Conservation (phyloP, 805 yeast genomes). For the Spathaspora arborariae region DNA sequence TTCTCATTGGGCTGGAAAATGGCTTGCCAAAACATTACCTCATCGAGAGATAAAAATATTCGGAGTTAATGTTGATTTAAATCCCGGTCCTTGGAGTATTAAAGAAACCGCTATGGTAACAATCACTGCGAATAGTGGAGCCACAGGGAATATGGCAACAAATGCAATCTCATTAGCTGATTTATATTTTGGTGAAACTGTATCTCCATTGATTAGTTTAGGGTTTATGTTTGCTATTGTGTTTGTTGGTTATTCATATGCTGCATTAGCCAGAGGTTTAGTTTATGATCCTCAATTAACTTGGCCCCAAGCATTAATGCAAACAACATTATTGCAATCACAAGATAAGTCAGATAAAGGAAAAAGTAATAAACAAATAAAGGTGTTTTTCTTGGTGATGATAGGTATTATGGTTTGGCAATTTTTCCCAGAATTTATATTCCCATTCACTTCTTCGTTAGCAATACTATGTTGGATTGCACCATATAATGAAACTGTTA, state of each 20-base stretch:
- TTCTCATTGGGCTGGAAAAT: slow-evolving; percentile 44
- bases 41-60: slow-evolving; percentile 15
- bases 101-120: slow-evolving; percentile 52
- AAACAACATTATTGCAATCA: slow-evolving; percentile 40
- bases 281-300: slow-evolving; percentile 46
- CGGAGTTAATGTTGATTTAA: slow-evolving; percentile 30
- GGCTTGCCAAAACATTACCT: slow-evolving; percentile 43
- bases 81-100: slow-evolving; percentile 56
- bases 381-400: slow-evolving; percentile 33
- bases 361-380: slow-evolving; percentile 27
- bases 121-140: slow-evolving; percentile 48
- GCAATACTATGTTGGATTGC: slow-evolving; percentile 49
- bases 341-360: slow-evolving; percentile 19
- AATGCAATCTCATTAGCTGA: slow-evolving; percentile 45
- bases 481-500: slow-evolving; percentile 35
- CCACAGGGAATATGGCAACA: slow-evolving; percentile 51
- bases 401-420: slow-evolving; percentile 41
- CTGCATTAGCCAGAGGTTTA: slow-evolving; percentile 46
- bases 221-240: slow-evolving; percentile 50
- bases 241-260: slow-evolving; percentile 51
- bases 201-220: slow-evolving; percentile 35
- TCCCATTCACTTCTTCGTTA: slow-evolving; percentile 47
- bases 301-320: slow-evolving; percentile 54
- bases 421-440: slow-evolving; percentile 45
- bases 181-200: slow-evolving; percentile 36